Percentiles rank a stretch among this genome's conserved stretches.
These are phyloP conservation scores for Atkinsonella texensis DNA, from an alignment of 2,329 filamentous ascomycete species.

Conservation along the genomic window DNA sequence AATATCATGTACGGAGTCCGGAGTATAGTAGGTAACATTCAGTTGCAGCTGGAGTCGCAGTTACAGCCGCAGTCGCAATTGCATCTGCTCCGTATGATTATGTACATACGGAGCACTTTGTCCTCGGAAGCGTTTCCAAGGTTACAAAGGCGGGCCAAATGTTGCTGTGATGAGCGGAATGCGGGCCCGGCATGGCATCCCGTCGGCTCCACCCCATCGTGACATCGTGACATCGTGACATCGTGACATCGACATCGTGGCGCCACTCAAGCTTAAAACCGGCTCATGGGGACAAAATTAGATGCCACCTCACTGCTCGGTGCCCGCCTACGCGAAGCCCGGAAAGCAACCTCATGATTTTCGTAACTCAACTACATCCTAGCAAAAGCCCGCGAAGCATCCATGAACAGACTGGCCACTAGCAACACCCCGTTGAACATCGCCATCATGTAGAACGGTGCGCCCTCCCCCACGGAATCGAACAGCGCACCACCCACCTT, in stretches of 20 bases:
- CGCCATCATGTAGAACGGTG: conserved; percentile 93
- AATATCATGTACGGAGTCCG: too few relatives aligned
- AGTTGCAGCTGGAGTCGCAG: background rate
- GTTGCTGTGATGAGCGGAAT: background rate
- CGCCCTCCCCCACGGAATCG: conserved; percentile 58
- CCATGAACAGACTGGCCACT: conserved; percentile 39
- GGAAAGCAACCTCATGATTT: conserved; percentile 7
- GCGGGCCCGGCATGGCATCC: background rate
- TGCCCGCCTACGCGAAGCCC: background rate
- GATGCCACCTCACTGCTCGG: background rate
- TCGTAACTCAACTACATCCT: conserved; percentile 7
- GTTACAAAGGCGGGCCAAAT: background rate
- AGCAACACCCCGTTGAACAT: conserved; percentile 69
- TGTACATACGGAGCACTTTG: background rate
- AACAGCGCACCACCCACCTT: conserved; percentile 85
- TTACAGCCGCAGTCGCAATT: background rate
- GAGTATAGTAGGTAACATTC: too few relatives aligned
- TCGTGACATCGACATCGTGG: background rate
- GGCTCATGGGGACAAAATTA: background rate
- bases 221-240: background rate
- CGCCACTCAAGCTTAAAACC: background rate
- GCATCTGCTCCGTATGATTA: background rate
- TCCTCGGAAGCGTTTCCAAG: background rate
- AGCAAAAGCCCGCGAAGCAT: conserved; percentile 30
- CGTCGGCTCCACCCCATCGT: conserved; percentile 2